Conservation (phyloP, 106 monocot genomes). For the Ottelia alismoides region DNA sequence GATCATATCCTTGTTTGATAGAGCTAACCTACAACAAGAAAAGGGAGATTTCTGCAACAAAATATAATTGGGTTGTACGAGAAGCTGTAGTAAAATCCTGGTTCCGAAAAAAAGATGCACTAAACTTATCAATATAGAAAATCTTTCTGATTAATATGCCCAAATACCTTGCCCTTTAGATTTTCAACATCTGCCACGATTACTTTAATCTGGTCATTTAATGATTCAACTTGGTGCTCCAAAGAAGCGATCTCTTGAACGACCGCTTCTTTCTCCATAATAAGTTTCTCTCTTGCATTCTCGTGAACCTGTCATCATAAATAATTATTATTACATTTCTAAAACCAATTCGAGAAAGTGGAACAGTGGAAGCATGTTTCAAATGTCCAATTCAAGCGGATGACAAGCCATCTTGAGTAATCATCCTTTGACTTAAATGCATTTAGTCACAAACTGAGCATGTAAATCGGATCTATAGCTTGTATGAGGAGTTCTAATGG, state of each 20-base stretch:
- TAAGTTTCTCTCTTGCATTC: conserved; percentile 69
- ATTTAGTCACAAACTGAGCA: no score
- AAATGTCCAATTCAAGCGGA: no score
- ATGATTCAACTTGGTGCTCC: conserved; percentile 57
- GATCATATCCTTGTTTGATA: conserved; percentile 49
- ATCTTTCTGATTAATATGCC: no score
- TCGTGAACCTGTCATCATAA: conserved; percentile 43
- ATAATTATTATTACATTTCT: no score
- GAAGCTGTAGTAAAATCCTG: not conserved
- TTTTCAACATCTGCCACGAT: conserved; percentile 43
- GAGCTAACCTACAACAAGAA: conserved; percentile 36
- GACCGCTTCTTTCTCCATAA: conserved; percentile 92
- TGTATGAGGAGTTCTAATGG: no score
- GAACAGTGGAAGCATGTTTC: no score
- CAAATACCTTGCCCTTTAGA: conserved; percentile 50
- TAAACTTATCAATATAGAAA: not conserved
- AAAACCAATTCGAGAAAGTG: no score
- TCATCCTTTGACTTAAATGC: no score
- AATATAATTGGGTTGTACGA: not conserved
- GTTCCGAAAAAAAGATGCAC: not conserved
- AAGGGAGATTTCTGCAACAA: no score
- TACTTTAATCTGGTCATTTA: conserved; percentile 43
- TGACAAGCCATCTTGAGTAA: no score
- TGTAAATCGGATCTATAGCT: no score
- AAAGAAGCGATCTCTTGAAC: conserved; percentile 51